Evolutionary conservation across 2,329 filamentous ascomycete species (phyloP).

Genomic region (Escovopsis sp.): DNA sequence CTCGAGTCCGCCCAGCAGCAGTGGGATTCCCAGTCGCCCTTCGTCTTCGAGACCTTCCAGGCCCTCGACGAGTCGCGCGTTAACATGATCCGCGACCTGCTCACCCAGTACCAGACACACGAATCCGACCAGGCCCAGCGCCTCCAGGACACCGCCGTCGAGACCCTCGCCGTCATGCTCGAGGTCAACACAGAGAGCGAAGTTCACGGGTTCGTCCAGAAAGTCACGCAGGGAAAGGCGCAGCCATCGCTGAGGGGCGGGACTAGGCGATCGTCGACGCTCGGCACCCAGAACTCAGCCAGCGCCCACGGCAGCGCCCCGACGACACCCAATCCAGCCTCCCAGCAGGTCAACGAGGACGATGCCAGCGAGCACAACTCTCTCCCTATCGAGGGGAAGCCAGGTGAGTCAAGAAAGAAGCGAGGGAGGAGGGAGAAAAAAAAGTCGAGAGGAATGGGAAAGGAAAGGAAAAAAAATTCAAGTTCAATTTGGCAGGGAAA

Average conservation of each 20-base stretch:
- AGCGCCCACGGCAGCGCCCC: conserved; percentile 5
- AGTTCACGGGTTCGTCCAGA: conserved; percentile 55
- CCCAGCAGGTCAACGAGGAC: conserved; percentile 10
- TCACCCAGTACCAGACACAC: conserved; percentile 88
- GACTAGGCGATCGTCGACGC: conserved; percentile 25
- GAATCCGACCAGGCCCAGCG: conserved; percentile 78
- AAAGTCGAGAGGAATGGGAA: no score
- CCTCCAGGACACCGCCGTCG: conserved; percentile 58
- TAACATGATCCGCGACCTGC: conserved; percentile 76
- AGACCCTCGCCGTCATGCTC: conserved; percentile 65
- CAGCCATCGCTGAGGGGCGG: conserved; percentile 23
- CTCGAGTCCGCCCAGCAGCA: conserved; percentile 68
- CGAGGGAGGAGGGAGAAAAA: no score
- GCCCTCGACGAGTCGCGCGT: conserved; percentile 77
- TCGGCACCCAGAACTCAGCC: conserved; percentile 3
- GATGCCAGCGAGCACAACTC: conserved; percentile 30
- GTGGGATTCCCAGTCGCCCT: conserved; percentile 91
- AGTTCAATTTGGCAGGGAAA: no score
- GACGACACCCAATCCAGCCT: conserved; percentile 3
- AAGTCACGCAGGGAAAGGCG: conserved; percentile 26
- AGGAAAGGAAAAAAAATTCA: no score
- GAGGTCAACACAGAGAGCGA: conserved; percentile 80
- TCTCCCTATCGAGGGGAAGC: conserved; percentile 18
- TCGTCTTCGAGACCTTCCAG: conserved; percentile 86
- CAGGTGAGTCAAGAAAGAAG: conserved; percentile 16